These are phyloP conservation scores for Penicillium fimorum DNA, from an alignment of 495 filamentous ascomycete species.

Conservation along the genomic window DNA sequence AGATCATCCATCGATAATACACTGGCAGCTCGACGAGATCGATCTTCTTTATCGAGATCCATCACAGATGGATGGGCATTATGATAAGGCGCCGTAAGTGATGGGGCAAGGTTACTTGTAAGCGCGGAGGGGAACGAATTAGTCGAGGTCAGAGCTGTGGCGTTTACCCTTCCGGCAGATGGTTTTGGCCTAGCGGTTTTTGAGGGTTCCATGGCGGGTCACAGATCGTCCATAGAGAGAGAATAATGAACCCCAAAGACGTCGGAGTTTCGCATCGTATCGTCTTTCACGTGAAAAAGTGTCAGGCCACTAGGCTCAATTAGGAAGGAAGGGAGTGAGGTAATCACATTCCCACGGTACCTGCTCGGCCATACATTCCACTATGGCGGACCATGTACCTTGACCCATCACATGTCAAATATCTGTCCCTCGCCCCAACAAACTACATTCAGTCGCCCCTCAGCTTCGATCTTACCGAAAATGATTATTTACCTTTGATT, in stretches of 20 bases:
- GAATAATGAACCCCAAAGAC: background rate
- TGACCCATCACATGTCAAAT: constrained; percentile 8
- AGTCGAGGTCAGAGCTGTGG: constrained; percentile 5
- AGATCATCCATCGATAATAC: constrained; percentile 76
- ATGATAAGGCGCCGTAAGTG: constrained; percentile 17
- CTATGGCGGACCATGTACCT: constrained; percentile 4
- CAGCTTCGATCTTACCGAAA: constrained; percentile 4
- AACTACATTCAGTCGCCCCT: background rate
- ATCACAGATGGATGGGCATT: constrained; percentile 40
- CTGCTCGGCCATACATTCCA: background rate
- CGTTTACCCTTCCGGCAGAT: constrained; percentile 1
- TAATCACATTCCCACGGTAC: constrained; percentile 8
- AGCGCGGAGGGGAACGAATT: constrained; percentile 6
- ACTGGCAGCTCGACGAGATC: constrained; percentile 46
- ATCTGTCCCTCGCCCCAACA: background rate
- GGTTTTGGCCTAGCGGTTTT: background rate
- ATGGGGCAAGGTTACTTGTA: constrained; percentile 14
- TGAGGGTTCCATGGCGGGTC: constrained; percentile 14
- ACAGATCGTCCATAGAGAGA: constrained; percentile 9
- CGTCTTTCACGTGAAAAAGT: constrained; percentile 14
- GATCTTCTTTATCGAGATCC: constrained; percentile 46
- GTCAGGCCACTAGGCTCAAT: constrained; percentile 6
- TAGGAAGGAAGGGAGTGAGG: constrained; percentile 7
- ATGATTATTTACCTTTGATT: background rate
- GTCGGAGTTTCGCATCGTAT: constrained; percentile 8